These are phyloP conservation scores for Termitomyces sp. DNA, from an alignment of 768 basidiomycete species.

Conservation along the genomic window DNA sequence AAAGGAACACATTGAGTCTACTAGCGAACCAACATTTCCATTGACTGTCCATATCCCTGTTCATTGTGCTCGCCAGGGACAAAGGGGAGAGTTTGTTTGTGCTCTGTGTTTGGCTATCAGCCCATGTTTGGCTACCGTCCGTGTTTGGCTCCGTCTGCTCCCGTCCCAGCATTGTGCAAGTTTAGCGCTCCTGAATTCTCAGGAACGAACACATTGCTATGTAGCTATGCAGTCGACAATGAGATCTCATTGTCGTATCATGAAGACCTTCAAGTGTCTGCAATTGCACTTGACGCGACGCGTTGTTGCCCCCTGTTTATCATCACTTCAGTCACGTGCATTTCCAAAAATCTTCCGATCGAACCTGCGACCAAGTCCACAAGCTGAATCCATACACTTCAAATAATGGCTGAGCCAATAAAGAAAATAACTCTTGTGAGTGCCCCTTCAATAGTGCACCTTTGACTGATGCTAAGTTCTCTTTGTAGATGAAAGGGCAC, in stretches of 20 bases:
- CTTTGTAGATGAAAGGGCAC: slow-evolving; percentile 77
- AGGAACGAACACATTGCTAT: background rate
- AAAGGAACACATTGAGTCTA: slow-evolving; percentile 6
- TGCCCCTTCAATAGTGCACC: background rate
- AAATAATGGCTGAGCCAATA: slow-evolving; percentile 32
- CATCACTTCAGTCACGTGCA: slow-evolving; percentile 4
- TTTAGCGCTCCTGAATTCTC: background rate
- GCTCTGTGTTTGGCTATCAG: slow-evolving; percentile 12
- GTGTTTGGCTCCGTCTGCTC: background rate
- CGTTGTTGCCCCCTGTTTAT: slow-evolving; percentile 14
- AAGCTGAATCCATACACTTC: background rate
- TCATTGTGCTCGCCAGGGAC: slow-evolving; percentile 15
- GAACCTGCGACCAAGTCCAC: background rate
- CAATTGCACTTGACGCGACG: background rate
- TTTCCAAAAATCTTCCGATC: slow-evolving; percentile 5
- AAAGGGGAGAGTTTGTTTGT: slow-evolving; percentile 14
- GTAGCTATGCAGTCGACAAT: too few species aligned
- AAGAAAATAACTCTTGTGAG: slow-evolving; percentile 43
- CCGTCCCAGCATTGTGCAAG: background rate
- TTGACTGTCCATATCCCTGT: background rate
- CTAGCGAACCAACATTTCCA: background rate
- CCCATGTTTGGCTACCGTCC: slow-evolving; percentile 10
- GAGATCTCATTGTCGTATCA: background rate
- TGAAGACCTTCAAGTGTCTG: background rate
- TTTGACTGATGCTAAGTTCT: background rate